Conservation (phyloP, 805 yeast genomes). For the Starmerella bombi region DNA sequence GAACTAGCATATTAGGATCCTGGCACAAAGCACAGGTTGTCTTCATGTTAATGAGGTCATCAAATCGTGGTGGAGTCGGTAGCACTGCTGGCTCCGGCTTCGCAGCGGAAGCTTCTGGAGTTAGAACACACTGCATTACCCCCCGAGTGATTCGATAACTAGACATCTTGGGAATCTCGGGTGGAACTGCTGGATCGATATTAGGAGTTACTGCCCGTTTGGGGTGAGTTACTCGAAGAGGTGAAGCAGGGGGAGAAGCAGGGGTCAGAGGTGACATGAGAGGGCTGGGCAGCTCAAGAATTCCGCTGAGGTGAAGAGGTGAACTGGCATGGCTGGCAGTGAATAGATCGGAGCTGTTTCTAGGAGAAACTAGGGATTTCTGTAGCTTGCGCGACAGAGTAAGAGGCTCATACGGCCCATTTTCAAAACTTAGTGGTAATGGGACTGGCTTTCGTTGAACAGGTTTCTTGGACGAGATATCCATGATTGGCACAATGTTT, state of each 20-base stretch:
- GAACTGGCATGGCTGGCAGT: no score
- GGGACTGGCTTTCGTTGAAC: no score
- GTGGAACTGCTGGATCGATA: background rate
- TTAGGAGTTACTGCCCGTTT: background rate
- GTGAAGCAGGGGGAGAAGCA: background rate
- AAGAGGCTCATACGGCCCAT: no score
- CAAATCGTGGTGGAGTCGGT: background rate
- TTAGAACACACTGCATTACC: no score
- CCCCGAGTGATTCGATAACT: no score
- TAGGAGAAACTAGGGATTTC: no score
- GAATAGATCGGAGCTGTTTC: no score
- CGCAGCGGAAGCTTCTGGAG: no score
- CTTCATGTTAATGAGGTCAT: background rate
- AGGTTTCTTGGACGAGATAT: no score
- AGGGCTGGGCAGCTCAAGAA: background rate
- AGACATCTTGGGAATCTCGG: background rate
- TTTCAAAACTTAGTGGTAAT: no score
- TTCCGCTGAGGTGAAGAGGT: background rate
- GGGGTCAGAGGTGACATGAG: background rate
- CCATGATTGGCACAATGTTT: no score
- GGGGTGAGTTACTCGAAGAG: background rate
- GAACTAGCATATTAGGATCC: conserved; percentile 2
- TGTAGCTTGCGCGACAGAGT: no score
- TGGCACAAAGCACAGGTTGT: conserved; percentile 3
- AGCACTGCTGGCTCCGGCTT: background rate